Evolutionary conservation across 192 early-diverging fungal species (phyloP).

Genomic region (Kickxella alabastrina): DNA sequence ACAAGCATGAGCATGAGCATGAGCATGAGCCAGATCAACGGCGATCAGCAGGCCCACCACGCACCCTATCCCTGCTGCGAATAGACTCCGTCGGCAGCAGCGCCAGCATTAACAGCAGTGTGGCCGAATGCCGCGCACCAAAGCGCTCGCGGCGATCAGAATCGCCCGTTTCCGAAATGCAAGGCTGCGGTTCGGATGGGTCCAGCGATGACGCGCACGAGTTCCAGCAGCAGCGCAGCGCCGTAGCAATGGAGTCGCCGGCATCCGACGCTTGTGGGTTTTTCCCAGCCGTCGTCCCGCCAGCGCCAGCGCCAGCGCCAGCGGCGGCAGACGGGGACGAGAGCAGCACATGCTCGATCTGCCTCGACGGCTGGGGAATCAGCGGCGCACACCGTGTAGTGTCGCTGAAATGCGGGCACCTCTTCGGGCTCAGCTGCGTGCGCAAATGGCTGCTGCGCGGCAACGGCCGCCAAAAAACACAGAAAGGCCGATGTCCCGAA

Average conservation of each 20-base stretch:
- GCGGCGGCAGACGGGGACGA: constrained; percentile 13
- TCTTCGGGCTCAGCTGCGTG: constrained; percentile 38
- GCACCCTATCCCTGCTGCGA: background rate
- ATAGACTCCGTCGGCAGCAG: no score
- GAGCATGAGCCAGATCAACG: background rate
- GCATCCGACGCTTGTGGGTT: no score
- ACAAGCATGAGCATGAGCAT: background rate
- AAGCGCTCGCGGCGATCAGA: no score
- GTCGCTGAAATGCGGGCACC: constrained; percentile 39
- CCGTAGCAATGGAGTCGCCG: no score
- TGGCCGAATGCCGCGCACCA: no score
- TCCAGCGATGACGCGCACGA: constrained; percentile 3
- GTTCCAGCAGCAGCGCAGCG: background rate
- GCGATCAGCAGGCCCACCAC: background rate
- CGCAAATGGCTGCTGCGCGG: constrained; percentile 24
- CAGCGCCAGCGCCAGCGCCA: constrained; percentile 1
- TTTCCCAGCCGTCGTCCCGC: background rate
- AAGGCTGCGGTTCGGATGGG: no score
- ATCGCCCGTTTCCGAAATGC: no score
- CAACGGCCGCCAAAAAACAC: background rate
- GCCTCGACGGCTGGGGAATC: constrained; percentile 31
- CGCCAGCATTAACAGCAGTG: background rate
- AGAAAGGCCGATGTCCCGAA: constrained; percentile 30
- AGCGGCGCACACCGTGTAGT: constrained; percentile 28
- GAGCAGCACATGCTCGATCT: constrained; percentile 34